A percentile compares a stretch with the other conserved stretches of the same genome.
Evolutionary conservation across 805 yeast species (phyloP).

Genomic region (Metschnikowia reukaufii): DNA sequence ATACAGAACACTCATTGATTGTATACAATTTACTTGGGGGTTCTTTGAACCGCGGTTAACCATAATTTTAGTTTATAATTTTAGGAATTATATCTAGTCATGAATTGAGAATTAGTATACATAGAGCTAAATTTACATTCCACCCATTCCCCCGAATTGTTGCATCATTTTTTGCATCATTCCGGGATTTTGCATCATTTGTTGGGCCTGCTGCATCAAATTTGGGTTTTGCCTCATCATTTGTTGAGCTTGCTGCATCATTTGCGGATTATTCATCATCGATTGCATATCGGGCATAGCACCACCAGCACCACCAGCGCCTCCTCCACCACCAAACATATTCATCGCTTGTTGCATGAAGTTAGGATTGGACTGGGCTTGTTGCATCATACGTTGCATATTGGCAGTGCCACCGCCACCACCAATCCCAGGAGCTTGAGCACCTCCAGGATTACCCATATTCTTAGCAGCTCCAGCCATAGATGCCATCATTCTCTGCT

Average conservation of each 20-base stretch:
- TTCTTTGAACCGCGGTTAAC: too few relatives aligned
- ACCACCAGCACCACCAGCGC: conserved; percentile 44
- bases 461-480: conserved; percentile 76
- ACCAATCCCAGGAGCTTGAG: conserved; percentile 26
- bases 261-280: conserved; percentile 54
- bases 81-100: too few relatives aligned
- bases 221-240: conserved; percentile 46
- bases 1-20: too few relatives aligned
- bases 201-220: conserved; percentile 45
- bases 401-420: conserved; percentile 36
- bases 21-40: too few relatives aligned
- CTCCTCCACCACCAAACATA: conserved; percentile 47
- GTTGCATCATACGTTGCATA: conserved; percentile 55
- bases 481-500: conserved; percentile 89
- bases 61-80: too few relatives aligned
- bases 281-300: conserved; percentile 36
- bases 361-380: conserved; percentile 51
- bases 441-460: conserved; percentile 48
- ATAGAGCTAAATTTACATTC: conserved; percentile 7
- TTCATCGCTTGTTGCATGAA: conserved; percentile 64
- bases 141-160: conserved; percentile 68
- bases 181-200: conserved; percentile 56
- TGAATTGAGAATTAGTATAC: too few relatives aligned
- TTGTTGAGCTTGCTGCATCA: conserved; percentile 48
- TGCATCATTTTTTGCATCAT: conserved; percentile 71